Base-by-base conservation (phyloP, 1,284 basidiomycete species). In the Tilletia setariae region DNA sequence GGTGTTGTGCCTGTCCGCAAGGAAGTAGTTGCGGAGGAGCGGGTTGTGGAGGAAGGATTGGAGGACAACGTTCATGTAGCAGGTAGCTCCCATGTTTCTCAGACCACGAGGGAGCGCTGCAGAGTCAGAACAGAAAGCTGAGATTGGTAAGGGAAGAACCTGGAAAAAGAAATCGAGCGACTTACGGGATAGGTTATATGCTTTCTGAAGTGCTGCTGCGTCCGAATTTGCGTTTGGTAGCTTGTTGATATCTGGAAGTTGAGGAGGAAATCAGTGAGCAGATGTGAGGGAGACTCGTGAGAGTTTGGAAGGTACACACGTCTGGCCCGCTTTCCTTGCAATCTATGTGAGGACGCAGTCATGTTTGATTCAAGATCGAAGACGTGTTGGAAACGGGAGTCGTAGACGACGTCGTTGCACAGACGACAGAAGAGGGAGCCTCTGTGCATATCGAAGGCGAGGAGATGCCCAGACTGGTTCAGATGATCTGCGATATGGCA, bases 11-110 rank as follows among this genome's bases (percentile, higher is more conserved):
- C 89, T 90, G 82, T 97, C 94, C 64, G 90, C 88, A 19, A 98
- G 87, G 78, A 94, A 98, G 83, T 91, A 93, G 76, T 92, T 92
- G 53, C 93, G 88, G 9, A 98, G 85, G 3, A 97, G 85, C 0
- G 94, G 94, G 76, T 97, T 98, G 83, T 94, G 91, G 15, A 93
- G 85, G 77, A 98, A 90, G n/a, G 89, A 88, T 83, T 98, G 95
- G 6, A 98, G 86, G 61, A 98, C 89, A 64, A 91, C 92, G 72
- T 93, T 95, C 79, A 98, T 86, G 84, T 94, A 98, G 79, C 94
- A 98, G 0, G 94, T 98, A 76, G 95, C 92, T 4, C 93, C 92
- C 7, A 97, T 89, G 81, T 97, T 97, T 59, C 96, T 86, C 2
- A 97, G 85, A 0, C 94, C 94, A 67, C 93, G 87, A 11, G 92